These are phyloP conservation scores for Chlorella sp. DNA, from an alignment of 139 green algal genomes.

Conservation along the genomic window DNA sequence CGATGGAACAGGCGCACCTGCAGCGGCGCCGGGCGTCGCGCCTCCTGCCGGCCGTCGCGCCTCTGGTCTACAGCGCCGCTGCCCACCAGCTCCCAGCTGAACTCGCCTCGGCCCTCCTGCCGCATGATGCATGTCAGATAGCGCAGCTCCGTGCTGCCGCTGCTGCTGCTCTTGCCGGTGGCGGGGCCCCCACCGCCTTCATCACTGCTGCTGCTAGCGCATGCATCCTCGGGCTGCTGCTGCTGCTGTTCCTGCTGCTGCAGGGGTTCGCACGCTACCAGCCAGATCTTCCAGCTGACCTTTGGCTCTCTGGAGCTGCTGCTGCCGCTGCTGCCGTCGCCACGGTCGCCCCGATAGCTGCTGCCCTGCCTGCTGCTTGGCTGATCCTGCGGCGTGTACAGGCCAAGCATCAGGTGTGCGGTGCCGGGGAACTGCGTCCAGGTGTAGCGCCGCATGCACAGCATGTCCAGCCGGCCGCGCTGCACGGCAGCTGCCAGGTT, in stretches of 20 bases:
- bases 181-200: neutral
- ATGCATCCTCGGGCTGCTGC: neutral
- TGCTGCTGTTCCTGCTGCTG: neutral
- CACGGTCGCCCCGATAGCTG: too few species aligned
- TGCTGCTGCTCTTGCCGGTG: neutral
- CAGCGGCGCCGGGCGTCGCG: neutral
- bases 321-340: too few species aligned
- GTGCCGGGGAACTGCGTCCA: conserved; percentile 11
- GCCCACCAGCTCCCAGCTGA: neutral
- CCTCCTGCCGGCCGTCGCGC: too few species aligned
- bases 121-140: neutral
- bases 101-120: neutral
- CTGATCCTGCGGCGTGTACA: neutral
- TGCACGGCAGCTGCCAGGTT: neutral
- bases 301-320: too few species aligned
- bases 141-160: neutral
- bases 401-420: neutral
- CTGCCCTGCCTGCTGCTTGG: too few species aligned
- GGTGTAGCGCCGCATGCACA: neutral
- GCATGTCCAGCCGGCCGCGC: neutral
- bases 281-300: too few species aligned
- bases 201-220: neutral
- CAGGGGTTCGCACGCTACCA: too few species aligned
- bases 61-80: neutral
- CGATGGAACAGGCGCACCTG: too few species aligned